A percentile compares a stretch with the other conserved stretches of the same genome.
Evolutionary conservation across 805 yeast species (phyloP).

Genomic region (Wickerhamomyces rabaulensis): DNA sequence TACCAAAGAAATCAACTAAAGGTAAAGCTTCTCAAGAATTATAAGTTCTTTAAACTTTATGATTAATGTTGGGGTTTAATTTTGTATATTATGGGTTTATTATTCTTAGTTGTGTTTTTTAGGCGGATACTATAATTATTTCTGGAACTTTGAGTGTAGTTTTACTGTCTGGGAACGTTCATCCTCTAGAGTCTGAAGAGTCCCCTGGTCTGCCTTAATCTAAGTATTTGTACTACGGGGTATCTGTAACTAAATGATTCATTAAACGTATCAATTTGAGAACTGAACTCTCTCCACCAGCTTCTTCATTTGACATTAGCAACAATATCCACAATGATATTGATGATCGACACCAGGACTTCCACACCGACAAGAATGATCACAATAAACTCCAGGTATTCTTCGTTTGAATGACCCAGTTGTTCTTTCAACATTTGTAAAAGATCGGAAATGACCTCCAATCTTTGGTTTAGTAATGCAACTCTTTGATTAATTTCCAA

Average conservation of each 20-base stretch:
- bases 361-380: conserved; percentile 89
- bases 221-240: neutral
- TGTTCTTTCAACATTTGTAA: conserved; percentile 96
- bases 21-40: conserved; percentile 60
- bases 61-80: conserved; percentile 12
- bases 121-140: conserved; percentile 18
- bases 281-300: neutral
- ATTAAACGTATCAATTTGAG: no score
- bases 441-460: conserved; percentile 90
- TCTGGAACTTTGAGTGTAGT: conserved; percentile 7
- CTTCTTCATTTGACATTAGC: conserved; percentile 26
- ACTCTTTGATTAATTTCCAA: conserved; percentile 94
- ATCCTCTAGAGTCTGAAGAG: no score
- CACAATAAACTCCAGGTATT: conserved; percentile 85
- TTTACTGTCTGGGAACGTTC: no score
- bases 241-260: neutral
- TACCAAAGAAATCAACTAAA: conserved; percentile 70
- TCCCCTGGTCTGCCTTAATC: no score
- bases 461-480: conserved; percentile 78
- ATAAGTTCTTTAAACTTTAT: conserved; percentile 21
- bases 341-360: conserved; percentile 80
- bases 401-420: conserved; percentile 91
- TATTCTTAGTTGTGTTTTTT: conserved; percentile 9
- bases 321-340: conserved; percentile 59
- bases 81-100: conserved; percentile 19